These are phyloP conservation scores for Manihot esculenta DNA, from an alignment of 441 rosid species.

Conservation along the genomic window DNA sequence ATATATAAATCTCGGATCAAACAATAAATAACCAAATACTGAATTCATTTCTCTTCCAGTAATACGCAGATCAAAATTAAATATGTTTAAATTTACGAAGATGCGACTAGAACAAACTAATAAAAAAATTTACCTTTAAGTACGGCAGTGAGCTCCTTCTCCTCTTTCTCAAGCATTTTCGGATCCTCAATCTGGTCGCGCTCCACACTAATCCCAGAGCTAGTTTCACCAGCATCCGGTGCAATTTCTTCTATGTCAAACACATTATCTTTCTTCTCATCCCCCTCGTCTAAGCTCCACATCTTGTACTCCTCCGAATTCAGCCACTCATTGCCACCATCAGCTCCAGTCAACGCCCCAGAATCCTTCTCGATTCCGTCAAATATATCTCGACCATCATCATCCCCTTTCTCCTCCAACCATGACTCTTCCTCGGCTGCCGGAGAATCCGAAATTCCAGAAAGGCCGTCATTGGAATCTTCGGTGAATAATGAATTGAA, in stretches of 20 bases:
- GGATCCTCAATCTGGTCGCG: slow-evolving; percentile 40
- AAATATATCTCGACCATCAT: slow-evolving; percentile 23
- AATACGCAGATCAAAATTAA: background rate
- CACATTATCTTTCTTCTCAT: slow-evolving; percentile 29
- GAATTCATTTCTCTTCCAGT: background rate
- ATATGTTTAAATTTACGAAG: background rate
- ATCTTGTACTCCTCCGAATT: slow-evolving; percentile 32
- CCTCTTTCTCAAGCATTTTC: slow-evolving; percentile 47
- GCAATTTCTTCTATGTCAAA: slow-evolving; percentile 39
- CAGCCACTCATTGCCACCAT: slow-evolving; percentile 35
- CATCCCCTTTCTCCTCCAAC: slow-evolving; percentile 29
- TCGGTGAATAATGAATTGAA: slow-evolving; percentile 35
- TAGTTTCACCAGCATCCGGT: slow-evolving; percentile 13
- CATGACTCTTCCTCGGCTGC: slow-evolving; percentile 33
- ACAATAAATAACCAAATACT: background rate
- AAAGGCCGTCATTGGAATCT: slow-evolving; percentile 27
- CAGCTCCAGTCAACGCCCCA: slow-evolving; percentile 20
- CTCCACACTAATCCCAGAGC: slow-evolving; percentile 15
- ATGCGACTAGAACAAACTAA: background rate
- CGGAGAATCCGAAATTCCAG: slow-evolving; percentile 30
- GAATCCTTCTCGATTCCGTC: slow-evolving; percentile 24
- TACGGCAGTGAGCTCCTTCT: slow-evolving; percentile 52
- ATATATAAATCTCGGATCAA: background rate
- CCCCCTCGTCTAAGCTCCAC: slow-evolving; percentile 56
- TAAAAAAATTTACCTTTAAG: slow-evolving; percentile 51